Base-by-base conservation (phyloP, 108 stramenopile species). In the Skeletonema costatum region DNA sequence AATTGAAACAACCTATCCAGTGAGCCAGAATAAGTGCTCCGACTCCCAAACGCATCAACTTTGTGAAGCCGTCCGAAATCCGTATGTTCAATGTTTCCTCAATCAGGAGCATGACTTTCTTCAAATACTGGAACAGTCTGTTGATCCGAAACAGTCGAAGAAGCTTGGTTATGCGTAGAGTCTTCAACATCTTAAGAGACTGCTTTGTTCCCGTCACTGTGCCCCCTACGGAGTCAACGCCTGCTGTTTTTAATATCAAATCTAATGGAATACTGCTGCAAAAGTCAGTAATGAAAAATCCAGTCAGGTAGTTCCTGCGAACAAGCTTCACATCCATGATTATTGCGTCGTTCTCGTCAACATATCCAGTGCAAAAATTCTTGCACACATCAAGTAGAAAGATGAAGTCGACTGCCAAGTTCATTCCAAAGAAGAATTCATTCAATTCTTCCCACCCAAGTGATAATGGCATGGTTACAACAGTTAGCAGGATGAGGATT, bases 1-100 rank as follows among this genome's bases (percentile, higher is more conserved):
- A 89, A 50, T 87, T 82, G 59, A 89, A 81, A 33, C 89, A 89
- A 8, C 86, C 89, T 64, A 89, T 89, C 89, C 89, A 89, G 65
- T 89, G 89, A 35, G 78, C 89, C 19, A 86, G 64, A 16, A 89
- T 56, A 13, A 89, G 62, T 7, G 85, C 81, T 60, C 85, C 85
- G n/a, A 86, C 51, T 38, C 63, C 79, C 48, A 89, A 83, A 38
- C 85, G 74, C 35, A 78, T 17, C 12, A 89, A 65, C 51, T 87
- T 87, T 10, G 85, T 86, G 46, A 81, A 80, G 3, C 85, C 85
- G 51, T 89, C 89, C 29, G 83, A 84, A 21, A 91, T 84, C n/a
- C 87, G 65, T 10, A 84, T 33, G 31, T 86, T 48, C 62, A 89
- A 58, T 8, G 39, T 75, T 46, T 92, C 87, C 76, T 92, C 91